Conservation (phyloP, 352 stramenopile genomes). For the Blastocystis sp. region DNA sequence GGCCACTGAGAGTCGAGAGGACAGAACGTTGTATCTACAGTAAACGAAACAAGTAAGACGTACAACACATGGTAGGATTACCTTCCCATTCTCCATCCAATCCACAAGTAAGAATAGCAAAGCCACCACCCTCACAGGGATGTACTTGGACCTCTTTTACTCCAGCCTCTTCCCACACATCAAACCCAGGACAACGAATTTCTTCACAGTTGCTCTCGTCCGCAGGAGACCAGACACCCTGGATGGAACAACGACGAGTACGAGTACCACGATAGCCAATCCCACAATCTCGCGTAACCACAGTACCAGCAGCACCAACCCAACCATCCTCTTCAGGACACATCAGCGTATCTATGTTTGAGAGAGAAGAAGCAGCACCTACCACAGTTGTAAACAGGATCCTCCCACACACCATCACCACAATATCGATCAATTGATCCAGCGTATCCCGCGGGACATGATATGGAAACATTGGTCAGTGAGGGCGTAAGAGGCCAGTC, state of each 20-base stretch:
- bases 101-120: conserved; percentile 28
- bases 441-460: conserved; percentile 35
- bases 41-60: neutral
- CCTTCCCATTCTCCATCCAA: conserved; percentile 8
- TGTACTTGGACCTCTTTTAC: conserved; percentile 40
- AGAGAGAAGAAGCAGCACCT: neutral
- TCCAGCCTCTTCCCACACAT: neutral
- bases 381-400: conserved; percentile 33
- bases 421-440: conserved; percentile 44
- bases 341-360: neutral
- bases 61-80: conserved; percentile 33
- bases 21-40: conserved; percentile 21
- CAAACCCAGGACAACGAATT: conserved; percentile 40
- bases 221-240: conserved; percentile 23
- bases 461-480: neutral
- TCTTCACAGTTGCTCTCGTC: conserved; percentile 30
- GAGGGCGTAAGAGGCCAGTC: conserved; percentile 52
- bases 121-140: neutral
- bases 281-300: neutral
- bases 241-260: neutral
- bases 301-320: neutral
- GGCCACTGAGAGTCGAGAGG: conserved; percentile 41
- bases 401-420: conserved; percentile 43
- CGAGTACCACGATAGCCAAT: conserved; percentile 20
- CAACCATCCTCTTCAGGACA: conserved; percentile 47